Base-by-base conservation (phyloP, 257 asterid genomes). In the Craterostigma plantagineum region DNA sequence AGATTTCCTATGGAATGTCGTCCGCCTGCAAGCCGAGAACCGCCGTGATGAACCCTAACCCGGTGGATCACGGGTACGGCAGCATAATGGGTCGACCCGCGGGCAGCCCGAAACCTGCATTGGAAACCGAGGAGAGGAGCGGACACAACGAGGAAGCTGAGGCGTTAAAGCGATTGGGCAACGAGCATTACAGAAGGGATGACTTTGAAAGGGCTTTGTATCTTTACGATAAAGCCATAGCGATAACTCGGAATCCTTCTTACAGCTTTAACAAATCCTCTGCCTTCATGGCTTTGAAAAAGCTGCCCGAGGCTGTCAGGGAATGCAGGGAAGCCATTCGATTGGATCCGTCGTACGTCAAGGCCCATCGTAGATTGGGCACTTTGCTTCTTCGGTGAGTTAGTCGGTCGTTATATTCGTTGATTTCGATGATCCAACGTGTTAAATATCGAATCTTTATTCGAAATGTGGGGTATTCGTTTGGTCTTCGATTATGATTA, bases 291-390 rank as follows among this genome's bases (percentile, higher is more conserved):
- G 85, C 85, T 16, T 42, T 87, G 42, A 63, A 48, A 62, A 53
- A 71, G 49, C 45, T 73, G 36, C 56, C 45, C 1, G 92, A 78
- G 42, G 94, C 95, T 0, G 65, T 79, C 55, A 60, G 59, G 65
- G 97, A 71, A 55, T 87, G 82, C 40, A 82, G 74, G 58, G 92
- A 71, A 63, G 95, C 95, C 23, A 64, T 87, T 60, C 69, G 68
- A 54, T 61, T 82, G 78, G 90, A 87, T 60, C 97, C 93, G 1
- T 67, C 62, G 14, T 82, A 87, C 42, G 70, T 57, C 18, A 66
- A 69, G 63, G 97, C 95, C 7, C 95, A 82, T 61, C 92, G 70
- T 48, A 81, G 95, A 0, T 64, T 87, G 59, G 97, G 92, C 52
- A 69, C 87, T 51, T 57, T 87, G 74, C 68, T 73, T 55, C 69